Evolutionary conservation across 2,329 filamentous ascomycete species (phyloP).

Genomic region (Diaporthe aspalathi): DNA sequence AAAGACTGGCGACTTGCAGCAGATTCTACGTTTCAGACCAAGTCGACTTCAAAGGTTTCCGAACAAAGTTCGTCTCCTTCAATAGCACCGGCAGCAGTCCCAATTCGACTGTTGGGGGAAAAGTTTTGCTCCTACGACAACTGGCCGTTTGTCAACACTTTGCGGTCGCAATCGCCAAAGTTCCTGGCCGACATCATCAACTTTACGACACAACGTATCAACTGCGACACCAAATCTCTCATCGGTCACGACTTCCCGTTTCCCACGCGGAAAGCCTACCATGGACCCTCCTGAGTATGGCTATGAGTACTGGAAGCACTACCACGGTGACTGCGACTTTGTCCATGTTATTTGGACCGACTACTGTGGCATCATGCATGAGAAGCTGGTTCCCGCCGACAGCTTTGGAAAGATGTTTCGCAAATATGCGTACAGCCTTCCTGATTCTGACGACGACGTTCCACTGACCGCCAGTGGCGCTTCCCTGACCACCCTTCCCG

Average conservation of each 20-base stretch:
- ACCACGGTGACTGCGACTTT: neutral
- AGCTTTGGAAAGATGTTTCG: neutral
- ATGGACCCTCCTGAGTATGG: neutral
- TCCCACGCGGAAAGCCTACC: neutral
- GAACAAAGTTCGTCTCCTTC: neutral
- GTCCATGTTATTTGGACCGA: constrained; percentile 14
- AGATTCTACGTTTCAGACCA: neutral
- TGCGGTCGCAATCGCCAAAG: rapidly evolving
- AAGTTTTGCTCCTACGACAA: neutral
- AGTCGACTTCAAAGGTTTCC: neutral
- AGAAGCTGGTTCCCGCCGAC: neutral
- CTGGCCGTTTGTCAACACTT: no score
- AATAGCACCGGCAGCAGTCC: no score
- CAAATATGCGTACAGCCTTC: neutral
- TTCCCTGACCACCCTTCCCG: neutral
- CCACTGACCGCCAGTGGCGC: neutral
- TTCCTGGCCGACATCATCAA: neutral
- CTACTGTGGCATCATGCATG: neutral
- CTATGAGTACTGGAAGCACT: neutral
- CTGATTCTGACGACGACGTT: neutral
- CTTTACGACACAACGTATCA: neutral
- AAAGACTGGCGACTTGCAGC: rapidly evolving
- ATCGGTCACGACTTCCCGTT: neutral
- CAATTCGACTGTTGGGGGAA: no score
- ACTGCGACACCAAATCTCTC: no score